A percentile compares a stretch with the other conserved stretches of the same genome.
These are phyloP conservation scores for Clarireedia hainanense DNA, from an alignment of 2,329 filamentous ascomycete genomes.

Conservation along the genomic window DNA sequence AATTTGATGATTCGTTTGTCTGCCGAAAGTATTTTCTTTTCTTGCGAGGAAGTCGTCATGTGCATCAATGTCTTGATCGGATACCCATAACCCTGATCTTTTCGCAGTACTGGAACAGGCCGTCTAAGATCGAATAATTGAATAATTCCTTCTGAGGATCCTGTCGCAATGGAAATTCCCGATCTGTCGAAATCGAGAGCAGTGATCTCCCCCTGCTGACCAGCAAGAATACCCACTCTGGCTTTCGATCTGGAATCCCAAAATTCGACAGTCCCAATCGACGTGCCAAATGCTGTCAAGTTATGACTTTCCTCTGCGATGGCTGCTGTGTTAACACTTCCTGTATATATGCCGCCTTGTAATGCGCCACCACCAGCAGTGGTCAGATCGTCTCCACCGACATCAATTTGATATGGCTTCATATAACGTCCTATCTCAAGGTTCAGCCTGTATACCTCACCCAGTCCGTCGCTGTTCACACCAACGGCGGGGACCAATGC, in stretches of 20 bases:
- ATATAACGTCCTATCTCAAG: slow-evolving; percentile 89
- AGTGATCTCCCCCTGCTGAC: slow-evolving; percentile 67
- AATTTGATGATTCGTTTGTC: slow-evolving; percentile 97
- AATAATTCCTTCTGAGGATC: slow-evolving; percentile 80
- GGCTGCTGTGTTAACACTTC: slow-evolving; percentile 79
- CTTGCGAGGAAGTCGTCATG: slow-evolving; percentile 62
- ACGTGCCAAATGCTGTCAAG: slow-evolving; percentile 86
- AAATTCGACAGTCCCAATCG: slow-evolving; percentile 90
- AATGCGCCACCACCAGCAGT: slow-evolving; percentile 62
- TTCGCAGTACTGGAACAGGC: slow-evolving; percentile 75
- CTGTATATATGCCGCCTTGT: slow-evolving; percentile 79
- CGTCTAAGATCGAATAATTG: slow-evolving; percentile 89
- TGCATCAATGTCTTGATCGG: slow-evolving; percentile 78
- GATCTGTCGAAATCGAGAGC: slow-evolving; percentile 79
- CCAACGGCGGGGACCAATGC: slow-evolving; percentile 83
- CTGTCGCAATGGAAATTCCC: slow-evolving; percentile 77
- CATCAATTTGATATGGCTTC: slow-evolving; percentile 85
- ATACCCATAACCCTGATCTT: slow-evolving; percentile 94
- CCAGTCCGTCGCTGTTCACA: slow-evolving; percentile 74
- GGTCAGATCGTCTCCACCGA: slow-evolving; percentile 71
- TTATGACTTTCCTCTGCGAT: slow-evolving; percentile 87
- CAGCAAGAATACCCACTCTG: slow-evolving; percentile 68
- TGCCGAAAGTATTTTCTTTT: slow-evolving; percentile 82
- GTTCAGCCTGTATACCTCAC: slow-evolving; percentile 89
- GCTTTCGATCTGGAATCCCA: slow-evolving; percentile 86